Evolutionary conservation across 169 alveolate genomes (phyloP).

Genomic region (Pseudocohnilembus persalinus): DNA sequence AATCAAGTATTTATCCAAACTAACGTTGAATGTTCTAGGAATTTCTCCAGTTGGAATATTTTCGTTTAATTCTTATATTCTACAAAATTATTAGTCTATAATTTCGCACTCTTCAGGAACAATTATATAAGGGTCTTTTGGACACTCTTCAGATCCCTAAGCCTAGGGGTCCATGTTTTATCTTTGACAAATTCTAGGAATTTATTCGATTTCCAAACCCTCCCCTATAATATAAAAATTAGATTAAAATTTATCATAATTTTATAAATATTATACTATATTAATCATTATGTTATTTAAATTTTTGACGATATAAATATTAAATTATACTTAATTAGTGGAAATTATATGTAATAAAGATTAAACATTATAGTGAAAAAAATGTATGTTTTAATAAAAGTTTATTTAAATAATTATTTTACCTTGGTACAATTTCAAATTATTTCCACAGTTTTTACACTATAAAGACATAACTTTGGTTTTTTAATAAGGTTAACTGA

Average conservation of each 20-base stretch:
- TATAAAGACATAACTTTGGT: background rate
- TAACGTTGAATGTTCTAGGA: slow-evolving; percentile 89
- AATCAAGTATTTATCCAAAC: slow-evolving; percentile 91
- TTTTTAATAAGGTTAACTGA: background rate
- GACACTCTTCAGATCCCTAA: slow-evolving; percentile 80
- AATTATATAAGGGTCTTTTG: slow-evolving; percentile 91
- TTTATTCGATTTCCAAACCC: background rate
- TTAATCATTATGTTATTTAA: no score
- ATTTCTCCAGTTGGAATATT: slow-evolving; percentile 96
- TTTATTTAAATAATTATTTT: no score
- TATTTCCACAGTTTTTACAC: background rate
- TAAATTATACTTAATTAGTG: no score
- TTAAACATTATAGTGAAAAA: no score
- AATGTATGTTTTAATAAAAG: no score
- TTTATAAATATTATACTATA: no score
- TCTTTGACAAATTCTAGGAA: background rate
- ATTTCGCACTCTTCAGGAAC: slow-evolving; percentile 94
- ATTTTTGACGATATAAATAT: no score
- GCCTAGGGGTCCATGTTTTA: slow-evolving; percentile 79
- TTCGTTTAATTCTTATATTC: slow-evolving; percentile 99
- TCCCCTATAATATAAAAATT: background rate
- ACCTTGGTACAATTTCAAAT: no score
- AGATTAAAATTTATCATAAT: no score
- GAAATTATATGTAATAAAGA: no score
- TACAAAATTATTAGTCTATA: slow-evolving; percentile 95